Base-by-base conservation (phyloP, 495 filamentous ascomycete genomes). In the Podospora pseudopauciseta region DNA sequence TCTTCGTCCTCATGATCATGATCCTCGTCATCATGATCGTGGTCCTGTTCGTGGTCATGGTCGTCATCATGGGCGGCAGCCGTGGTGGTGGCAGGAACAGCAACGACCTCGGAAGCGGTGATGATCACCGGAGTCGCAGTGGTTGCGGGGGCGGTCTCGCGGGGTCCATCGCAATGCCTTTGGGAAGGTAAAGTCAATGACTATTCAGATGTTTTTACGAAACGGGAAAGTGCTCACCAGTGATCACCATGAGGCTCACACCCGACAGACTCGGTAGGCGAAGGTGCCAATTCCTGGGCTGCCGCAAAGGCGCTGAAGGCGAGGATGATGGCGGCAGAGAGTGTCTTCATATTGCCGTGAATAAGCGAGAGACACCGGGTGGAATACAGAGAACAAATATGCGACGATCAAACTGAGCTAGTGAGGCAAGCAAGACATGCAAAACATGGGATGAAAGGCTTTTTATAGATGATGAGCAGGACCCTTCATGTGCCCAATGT, bases 251-350 rank as follows among this genome's bases (percentile, higher is more conserved):
- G 56, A 18, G 56, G 56, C 56, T 58, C 56, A 27, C 56, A 58
- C 5, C 56, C 56, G 2, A 58, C 23, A 20, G 56, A 58, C 56
- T 58, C 56, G 18, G 56, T 58, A 27, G 56, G 56, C n/a, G 56
- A 58, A 9, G 56, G 56, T 20, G 56, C 56, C 56, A 58, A 49
- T 13, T 49, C 39, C 56, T 69, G 65, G 16, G 67, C 76, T 49
- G 39, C 39, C 9, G 39, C 2, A 49, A 49, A 49, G 39, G 39
- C 13, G 39, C 39, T 49, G 39, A 49, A 13, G 9, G 39, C 39
- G 9, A 49, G 39, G 39, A 49, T 49, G 39, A 49, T 49, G 39
- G 39, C 15, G 9, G 39, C 39, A 49, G 39, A 49, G 39, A 18
- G 13, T 11, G 39, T 49, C 39, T 49, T 49, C 39, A 49, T 49